Conservation (phyloP, 805 yeast species). For the Nakazawaea populi region DNA sequence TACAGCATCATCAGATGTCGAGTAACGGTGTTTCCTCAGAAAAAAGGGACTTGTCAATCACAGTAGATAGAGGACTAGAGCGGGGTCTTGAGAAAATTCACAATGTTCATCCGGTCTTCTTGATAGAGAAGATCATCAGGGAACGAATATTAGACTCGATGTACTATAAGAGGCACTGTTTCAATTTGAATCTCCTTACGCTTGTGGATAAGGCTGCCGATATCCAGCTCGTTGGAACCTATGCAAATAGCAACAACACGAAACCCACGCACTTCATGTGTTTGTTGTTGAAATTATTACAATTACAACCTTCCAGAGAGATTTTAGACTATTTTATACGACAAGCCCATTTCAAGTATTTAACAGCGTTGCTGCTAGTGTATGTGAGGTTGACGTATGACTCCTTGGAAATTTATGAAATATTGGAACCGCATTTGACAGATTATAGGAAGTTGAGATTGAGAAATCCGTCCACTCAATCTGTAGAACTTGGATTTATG, state of each 20-base stretch:
- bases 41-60: constrained; percentile 6
- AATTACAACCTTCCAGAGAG: constrained; percentile 61
- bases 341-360: constrained; percentile 72
- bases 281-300: constrained; percentile 68
- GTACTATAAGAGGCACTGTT: constrained; percentile 55
- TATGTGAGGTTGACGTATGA: constrained; percentile 48
- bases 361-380: constrained; percentile 63
- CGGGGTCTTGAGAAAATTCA: constrained; percentile 24
- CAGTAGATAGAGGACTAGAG: constrained; percentile 30
- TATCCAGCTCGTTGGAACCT: constrained; percentile 44
- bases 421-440: constrained; percentile 47
- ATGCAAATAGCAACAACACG: constrained; percentile 30
- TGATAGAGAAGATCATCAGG: constrained; percentile 53
- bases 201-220: constrained; percentile 42
- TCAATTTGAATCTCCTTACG: constrained; percentile 34
- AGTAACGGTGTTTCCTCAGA: neutral
- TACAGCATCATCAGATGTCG: too few relatives aligned
- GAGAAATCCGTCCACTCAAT: constrained; percentile 29
- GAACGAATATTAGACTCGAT: constrained; percentile 51
- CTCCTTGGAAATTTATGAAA: constrained; percentile 38
- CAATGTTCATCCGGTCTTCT: constrained; percentile 41
- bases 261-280: constrained; percentile 73
- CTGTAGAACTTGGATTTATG: constrained; percentile 43
- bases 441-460: constrained; percentile 69
- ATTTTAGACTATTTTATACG: constrained; percentile 47